Evolutionary conservation across 352 stramenopile genomes (phyloP), one percentile per base, ranked within the genome.

Genomic region (Phytophthora melonis): DNA sequence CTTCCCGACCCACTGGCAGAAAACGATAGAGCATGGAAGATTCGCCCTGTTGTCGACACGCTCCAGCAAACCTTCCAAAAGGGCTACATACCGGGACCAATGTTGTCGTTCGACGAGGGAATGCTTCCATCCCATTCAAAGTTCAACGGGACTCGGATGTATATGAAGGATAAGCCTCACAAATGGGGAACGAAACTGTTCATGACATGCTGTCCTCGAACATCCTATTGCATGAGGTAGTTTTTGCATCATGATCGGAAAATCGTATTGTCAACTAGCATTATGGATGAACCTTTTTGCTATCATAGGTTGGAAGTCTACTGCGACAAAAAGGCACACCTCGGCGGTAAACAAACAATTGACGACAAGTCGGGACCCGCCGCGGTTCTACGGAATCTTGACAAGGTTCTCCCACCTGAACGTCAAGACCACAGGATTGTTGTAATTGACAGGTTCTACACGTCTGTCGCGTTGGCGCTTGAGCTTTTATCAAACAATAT

Each of bases 271-370:
- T n/a, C n/a, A n/a, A n/a, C n/a, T n/a, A n/a, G n/a, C n/a, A n/a
- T n/a, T n/a, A n/a, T n/a, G n/a, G n/a, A n/a, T n/a, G n/a, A n/a
- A n/a, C n/a, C n/a, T n/a, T n/a, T n/a, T n/a, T n/a, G n/a, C n/a
- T n/a, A n/a, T n/a, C n/a, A n/a, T n/a, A 63, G 56, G 23, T 13
- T 63, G 5, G 21, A 63, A 54, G n/a, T 63, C n/a, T 63, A 54
- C 39, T 63, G 56, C n/a, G n/a, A 11, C 2, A 63, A 63, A 39
- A 50, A 63, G 13, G 27, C 56, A 2, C 19, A 50, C 50, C 39
- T 54, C 36, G 13, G 21, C 7, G 25, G 23, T 8, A 1, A 10
- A 30, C 41, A 64, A 45, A 56, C 39, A 3, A 64, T 64, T 45
- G 58, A 64, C 13, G 43, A 43, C 16, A 64, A 56, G 25, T 64